These are phyloP conservation scores for Capsicum rhomboideum DNA, from an alignment of 257 asterid genomes.

Conservation along the genomic window DNA sequence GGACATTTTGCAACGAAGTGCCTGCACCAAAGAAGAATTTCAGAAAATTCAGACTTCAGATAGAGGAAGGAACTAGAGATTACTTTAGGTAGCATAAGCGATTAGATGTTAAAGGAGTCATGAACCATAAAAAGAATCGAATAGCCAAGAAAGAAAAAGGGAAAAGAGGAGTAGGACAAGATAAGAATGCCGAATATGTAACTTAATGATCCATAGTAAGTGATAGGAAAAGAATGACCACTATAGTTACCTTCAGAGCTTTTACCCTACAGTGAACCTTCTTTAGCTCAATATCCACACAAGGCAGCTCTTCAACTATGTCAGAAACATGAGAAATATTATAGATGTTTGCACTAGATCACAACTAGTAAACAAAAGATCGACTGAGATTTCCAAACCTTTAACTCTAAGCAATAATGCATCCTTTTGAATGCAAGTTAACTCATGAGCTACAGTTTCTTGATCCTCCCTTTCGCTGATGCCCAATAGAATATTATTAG, in stretches of 20 bases:
- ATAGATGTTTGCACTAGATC: background rate
- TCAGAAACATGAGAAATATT: constrained; percentile 8
- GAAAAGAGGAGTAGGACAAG: background rate
- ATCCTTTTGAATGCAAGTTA: constrained; percentile 55
- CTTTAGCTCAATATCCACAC: constrained; percentile 61
- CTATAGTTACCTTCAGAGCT: constrained; percentile 57
- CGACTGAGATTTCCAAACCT: constrained; percentile 30
- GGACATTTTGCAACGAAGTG: constrained; percentile 47
- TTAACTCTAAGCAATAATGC: constrained; percentile 56
- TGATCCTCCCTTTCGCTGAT: constrained; percentile 66
- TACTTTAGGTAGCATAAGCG: background rate
- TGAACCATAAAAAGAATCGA: background rate
- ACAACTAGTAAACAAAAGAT: constrained; percentile 2
- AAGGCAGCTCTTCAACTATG: constrained; percentile 66
- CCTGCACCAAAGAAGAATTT: constrained; percentile 32
- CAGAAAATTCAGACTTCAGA: constrained; percentile 1
- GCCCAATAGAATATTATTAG: constrained; percentile 40
- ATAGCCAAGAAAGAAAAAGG: background rate
- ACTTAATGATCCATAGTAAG: background rate
- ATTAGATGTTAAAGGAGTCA: background rate
- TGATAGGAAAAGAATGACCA: background rate
- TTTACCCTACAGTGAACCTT: constrained; percentile 74
- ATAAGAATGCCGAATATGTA: background rate
- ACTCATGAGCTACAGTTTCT: constrained; percentile 53
- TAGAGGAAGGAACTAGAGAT: background rate